A percentile compares a stretch with the other conserved stretches of the same genome.
Conservation (phyloP, 129 eudicot genomes). For the carrot (Daucus carota) region DH1_v3.0 NC_030384.2:31949501-31950000, state of each 20-base stretch:
- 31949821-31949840: not conserved
- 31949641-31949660: not conserved
- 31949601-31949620: constrained; percentile 24
- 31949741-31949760: not conserved
- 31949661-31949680: constrained; percentile 6
- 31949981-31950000: too few relatives aligned
- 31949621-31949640: constrained; percentile 29
- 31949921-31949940: too few relatives aligned
- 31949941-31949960: too few relatives aligned
- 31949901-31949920: too few relatives aligned
- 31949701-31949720: constrained; percentile 10
- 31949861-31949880: too few relatives aligned
- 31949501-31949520: constrained; percentile 1
- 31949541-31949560: constrained; percentile 25
- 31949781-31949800: constrained; percentile 4
- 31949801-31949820: not conserved
- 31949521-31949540: constrained; percentile 4
- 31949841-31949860: not conserved
- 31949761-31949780: not conserved
- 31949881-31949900: not conserved
- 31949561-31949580: constrained; percentile 25
- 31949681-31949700: constrained; percentile 9
- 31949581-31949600: constrained; percentile 20
- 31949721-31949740: constrained; percentile 15
- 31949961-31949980: too few relatives aligned